These are phyloP conservation scores for Iris macrosiphon DNA, from an alignment of 106 monocot species.

Conservation along the genomic window DNA sequence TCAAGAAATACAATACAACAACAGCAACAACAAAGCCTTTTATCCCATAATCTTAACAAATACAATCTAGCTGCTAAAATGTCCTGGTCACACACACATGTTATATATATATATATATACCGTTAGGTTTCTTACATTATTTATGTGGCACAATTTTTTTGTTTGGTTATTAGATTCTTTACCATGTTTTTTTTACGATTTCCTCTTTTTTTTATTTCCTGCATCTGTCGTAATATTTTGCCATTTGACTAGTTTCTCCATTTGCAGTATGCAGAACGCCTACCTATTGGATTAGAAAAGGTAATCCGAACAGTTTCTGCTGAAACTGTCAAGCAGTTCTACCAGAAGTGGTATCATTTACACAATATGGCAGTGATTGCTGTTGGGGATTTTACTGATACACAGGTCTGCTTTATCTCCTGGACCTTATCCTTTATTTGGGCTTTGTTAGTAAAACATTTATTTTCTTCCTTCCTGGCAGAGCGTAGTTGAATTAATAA, in stretches of 20 bases:
- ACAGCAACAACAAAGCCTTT: too few species aligned
- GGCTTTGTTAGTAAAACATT: background rate
- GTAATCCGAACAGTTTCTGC: slow-evolving; percentile 81
- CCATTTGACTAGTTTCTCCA: slow-evolving; percentile 6
- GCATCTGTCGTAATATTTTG: background rate
- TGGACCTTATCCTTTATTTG: background rate
- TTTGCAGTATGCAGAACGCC: slow-evolving; percentile 88
- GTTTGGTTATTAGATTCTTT: too few species aligned
- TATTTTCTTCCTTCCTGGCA: slow-evolving; percentile 16
- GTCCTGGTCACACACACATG: too few species aligned
- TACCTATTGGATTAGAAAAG: slow-evolving; percentile 94
- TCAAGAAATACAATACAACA: too few species aligned
- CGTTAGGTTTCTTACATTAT: too few species aligned
- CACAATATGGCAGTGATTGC: slow-evolving; percentile 92
- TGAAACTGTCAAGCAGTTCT: slow-evolving; percentile 83
- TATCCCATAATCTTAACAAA: too few species aligned
- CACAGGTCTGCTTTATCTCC: slow-evolving; percentile 51
- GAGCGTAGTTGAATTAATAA: slow-evolving; percentile 95
- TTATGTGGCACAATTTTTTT: too few species aligned
- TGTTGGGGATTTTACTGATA: slow-evolving; percentile 88
- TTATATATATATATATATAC: too few species aligned
- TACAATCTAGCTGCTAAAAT: too few species aligned
- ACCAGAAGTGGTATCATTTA: slow-evolving; percentile 91
- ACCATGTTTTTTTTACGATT: too few species aligned
- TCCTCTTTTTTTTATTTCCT: too few species aligned